Evolutionary conservation across 352 stramenopile genomes (phyloP), one percentile per base, ranked within the genome.

Genomic region (Globisporangium cederbergense): DNA sequence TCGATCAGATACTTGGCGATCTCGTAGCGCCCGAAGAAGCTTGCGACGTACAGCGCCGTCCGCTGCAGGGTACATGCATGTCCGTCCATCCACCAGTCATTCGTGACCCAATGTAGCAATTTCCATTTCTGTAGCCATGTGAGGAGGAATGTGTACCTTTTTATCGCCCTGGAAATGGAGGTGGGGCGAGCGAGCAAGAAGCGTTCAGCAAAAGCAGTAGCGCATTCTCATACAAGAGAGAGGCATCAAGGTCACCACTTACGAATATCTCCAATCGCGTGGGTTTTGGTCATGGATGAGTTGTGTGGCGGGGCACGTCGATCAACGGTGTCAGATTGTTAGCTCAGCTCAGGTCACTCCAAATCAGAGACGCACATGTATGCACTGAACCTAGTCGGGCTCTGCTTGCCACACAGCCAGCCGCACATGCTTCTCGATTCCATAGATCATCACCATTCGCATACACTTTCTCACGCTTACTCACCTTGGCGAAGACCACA

Each of bases 21-120:
- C 36, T 89, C 74, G 38, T 78, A 65, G 2, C 78, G 76, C 0
- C 71, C 74, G 40, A 90, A 88, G 68, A 89, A 89, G 64, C 80
- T 89, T 3, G 83, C 79, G n/a, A 87, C 62, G 34, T 90, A 88
- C 64, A 93, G 62, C 16, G 78, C 66, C 4, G 79, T 90, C 43
- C 80, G 68, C 78, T 91, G 57, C 25, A 36, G 49, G 22, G 3
- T 38, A 5, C 22, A 43, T 43, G 22, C 28, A 54, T 14, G 9
- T 16, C 11, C 40, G 8, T 18, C 8, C 9, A 32, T 18, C 8
- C 9, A 32, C 9, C 5, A 32, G n/a, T 10, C 11, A 61, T 30
- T 25, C 13, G 42, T 40, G 25, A 49, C 52, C 10, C 22, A 49
- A 32, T 40, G 32, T 3, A 53, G 5, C 6, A 32, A n/a, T 32